Evolutionary conservation across 2,329 filamentous ascomycete genomes (phyloP), one percentile per base, ranked within the genome.

Genomic region (Metarhizium album): DNA sequence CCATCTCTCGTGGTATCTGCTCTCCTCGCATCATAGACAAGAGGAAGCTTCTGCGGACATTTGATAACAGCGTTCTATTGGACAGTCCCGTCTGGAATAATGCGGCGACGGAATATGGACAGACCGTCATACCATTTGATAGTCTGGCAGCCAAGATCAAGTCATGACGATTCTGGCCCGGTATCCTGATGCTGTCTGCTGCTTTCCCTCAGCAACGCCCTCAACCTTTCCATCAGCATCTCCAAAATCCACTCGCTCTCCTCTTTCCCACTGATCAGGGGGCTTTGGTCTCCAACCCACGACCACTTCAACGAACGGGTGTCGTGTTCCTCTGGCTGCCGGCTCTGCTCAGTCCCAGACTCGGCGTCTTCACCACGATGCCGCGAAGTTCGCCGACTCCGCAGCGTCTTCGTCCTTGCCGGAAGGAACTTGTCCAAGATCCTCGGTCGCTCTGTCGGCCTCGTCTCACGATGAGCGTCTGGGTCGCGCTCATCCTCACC

Each of bases 161-260:
- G 27, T 29, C 27, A 29, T 9, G 27, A 11, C 27, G 1, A 29
- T 29, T 2, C 27, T 4, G 6, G 2, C 11, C 7, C 27, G 11
- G 7, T 11, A 11, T 29, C 27, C 27, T 29, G 27, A 29, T 29
- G 27, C 27, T 6, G 27, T 29, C 27, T 29, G 27, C 27, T 29
- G 27, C 7, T 29, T 29, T 29, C 6, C 27, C 27, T 20, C 29
- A 47, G 48, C 52, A 33, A 23, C 52, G 3, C 43, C 46, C 35
- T 51, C 29, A 90, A 68, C 52, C 69, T 75, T 47, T 71, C 70
- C 53, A 76, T 76, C 48, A 90, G 64, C 53, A 78, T 73, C 53
- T 87, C 81, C 42, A 89, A 63, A 35, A 90, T 79, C 86, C 86
- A 90, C 61, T 87, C 79, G 14, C 80, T 76, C 67, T 90, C 86